Evolutionary conservation across 768 basidiomycete genomes (phyloP).

Genomic region (Hysterangium stoloniferum): DNA sequence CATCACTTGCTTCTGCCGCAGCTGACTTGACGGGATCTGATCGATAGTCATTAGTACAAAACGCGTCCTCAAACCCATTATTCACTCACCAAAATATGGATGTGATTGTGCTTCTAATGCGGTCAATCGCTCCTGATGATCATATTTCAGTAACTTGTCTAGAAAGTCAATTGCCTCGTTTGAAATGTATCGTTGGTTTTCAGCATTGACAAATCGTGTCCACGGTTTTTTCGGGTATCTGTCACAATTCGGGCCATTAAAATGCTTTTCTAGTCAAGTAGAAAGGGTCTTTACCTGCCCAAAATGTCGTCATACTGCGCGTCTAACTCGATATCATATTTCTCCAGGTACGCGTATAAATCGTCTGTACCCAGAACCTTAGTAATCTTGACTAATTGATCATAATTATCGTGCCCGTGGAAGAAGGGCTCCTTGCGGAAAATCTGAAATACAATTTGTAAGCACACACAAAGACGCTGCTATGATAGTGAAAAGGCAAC

Average conservation of each 20-base stretch:
- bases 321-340: slow-evolving; percentile 92
- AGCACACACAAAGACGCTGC: neutral
- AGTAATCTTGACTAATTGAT: slow-evolving; percentile 95
- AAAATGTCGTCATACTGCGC: slow-evolving; percentile 94
- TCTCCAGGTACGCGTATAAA: slow-evolving; percentile 84
- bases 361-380: slow-evolving; percentile 98
- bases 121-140: slow-evolving; percentile 94
- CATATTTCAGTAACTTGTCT: slow-evolving; percentile 92
- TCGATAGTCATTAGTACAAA: neutral
- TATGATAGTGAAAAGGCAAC: slow-evolving; percentile 14
- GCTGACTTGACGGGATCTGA: slow-evolving; percentile 8
- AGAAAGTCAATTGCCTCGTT: slow-evolving; percentile 96
- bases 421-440: slow-evolving; percentile 99
- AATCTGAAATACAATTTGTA: slow-evolving; percentile 49
- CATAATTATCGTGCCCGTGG: slow-evolving; percentile 98
- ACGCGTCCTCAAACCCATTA: neutral
- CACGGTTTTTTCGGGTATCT: slow-evolving; percentile 93
- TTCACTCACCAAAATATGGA: slow-evolving; percentile 74
- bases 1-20: slow-evolving; percentile 9
- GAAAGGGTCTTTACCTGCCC: slow-evolving; percentile 45
- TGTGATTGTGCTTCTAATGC: slow-evolving; percentile 90
- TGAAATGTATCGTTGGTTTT: slow-evolving; percentile 93
- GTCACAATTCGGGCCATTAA: slow-evolving; percentile 7
- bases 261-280: neutral
- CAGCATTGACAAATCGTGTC: slow-evolving; percentile 90